Evolutionary conservation across 257 asterid genomes (phyloP), one percentile per base, ranked within the genome.

Genomic region (Solanum raphanifolium): DNA sequence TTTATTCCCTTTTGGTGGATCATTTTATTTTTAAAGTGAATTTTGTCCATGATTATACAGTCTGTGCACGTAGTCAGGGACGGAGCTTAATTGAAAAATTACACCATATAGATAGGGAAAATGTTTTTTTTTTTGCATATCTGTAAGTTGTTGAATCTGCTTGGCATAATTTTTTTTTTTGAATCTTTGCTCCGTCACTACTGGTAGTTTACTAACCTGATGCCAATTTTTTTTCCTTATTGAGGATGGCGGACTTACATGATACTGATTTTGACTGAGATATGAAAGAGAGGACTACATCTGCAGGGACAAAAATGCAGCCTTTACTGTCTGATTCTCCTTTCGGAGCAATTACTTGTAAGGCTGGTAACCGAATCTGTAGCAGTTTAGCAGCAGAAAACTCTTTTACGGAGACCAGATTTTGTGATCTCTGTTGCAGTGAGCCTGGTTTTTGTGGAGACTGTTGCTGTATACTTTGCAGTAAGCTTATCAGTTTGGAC

Each of bases 311-410:
- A 31, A 41, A 86, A 65, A 16, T 79, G 65, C 38, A 79, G 39
- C 16, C 65, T 43, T 43, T 18, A 27, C 9, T 13, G 0, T 75
- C 88, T 32, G 90, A 88, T 84, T 86, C 92, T 60, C 88, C 72
- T 38, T 7, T 83, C 13, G 86, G 55, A 27, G 87, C 58, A 72
- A 83, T 25, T 13, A 88, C 83, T 86, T 94, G 98, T 86, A 95
- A 91, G 89, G 97, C 94, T 87, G 95, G 96, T 13, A 12, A 92
- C 85, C 78, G 71, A 82, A 87, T 71, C n/a, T 95, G 98, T 91
- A 92, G 89, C 91, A 95, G 96, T 91, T 95, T 41, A 88, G 81
- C 73, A 84, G 88, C 65, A 43, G 16, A 36, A 62, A 89, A 91
- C 38, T 5, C 48, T 41, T 41, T 41, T 3, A 10, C 15, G 48